These are phyloP conservation scores for Populus hybrid DNA, from an alignment of 441 rosid species.

Conservation along the genomic window DNA sequence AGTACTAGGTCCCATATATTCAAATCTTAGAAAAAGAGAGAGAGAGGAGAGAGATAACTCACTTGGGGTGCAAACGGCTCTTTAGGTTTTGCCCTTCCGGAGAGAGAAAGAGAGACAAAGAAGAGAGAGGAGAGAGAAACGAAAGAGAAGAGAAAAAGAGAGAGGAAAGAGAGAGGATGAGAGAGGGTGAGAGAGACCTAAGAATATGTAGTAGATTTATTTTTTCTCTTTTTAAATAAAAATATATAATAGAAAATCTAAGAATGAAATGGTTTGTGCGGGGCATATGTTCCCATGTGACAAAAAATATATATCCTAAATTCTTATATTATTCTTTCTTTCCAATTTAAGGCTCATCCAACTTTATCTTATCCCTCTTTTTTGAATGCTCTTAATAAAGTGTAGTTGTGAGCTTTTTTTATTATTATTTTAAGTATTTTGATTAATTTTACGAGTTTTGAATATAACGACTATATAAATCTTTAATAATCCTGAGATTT, in stretches of 20 bases:
- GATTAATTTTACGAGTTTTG: too few relatives aligned
- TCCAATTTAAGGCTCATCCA: neutral
- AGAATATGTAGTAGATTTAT: conserved; percentile 26
- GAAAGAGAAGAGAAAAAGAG: conserved; percentile 40
- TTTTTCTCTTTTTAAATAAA: neutral
- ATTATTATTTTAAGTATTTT: too few relatives aligned
- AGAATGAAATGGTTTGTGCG: neutral
- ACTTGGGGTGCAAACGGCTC: conserved; percentile 76
- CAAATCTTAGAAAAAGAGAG: conserved; percentile 27
- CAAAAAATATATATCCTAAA: too few relatives aligned
- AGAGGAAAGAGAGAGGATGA: neutral
- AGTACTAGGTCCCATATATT: conserved; percentile 50
- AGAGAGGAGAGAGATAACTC: conserved; percentile 82
- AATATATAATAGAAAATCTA: neutral
- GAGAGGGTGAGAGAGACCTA: conserved; percentile 19
- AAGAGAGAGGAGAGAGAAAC: conserved; percentile 22
- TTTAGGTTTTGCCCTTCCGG: conserved; percentile 72
- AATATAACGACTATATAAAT: too few relatives aligned
- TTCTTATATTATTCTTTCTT: neutral
- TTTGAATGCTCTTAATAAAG: conserved; percentile 9
- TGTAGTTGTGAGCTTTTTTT: conserved; percentile 55
- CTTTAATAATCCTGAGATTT: too few relatives aligned
- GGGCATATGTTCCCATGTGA: neutral
- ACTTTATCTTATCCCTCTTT: neutral
- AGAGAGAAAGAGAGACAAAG: conserved; percentile 45